Base-by-base conservation (phyloP, 1,284 basidiomycete genomes). In the Trametes versicolor region DNA sequence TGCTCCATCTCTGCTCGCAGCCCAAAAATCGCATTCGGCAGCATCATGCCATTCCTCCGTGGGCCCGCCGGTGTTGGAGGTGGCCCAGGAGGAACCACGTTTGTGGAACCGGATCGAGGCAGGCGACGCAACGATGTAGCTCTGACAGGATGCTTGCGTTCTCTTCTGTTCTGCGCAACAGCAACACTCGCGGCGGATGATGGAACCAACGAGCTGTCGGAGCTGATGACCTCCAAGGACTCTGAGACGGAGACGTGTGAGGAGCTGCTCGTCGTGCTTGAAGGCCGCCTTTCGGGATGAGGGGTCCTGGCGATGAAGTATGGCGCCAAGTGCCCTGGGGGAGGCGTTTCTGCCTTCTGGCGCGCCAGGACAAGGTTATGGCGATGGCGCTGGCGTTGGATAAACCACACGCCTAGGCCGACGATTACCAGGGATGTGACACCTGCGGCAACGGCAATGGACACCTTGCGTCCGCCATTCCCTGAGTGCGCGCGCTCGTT, bases 1-100 rank as follows among this genome's bases (percentile, higher is more conserved):
- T 74, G 72, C 66, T 73, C 71, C 36, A 75, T 72, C 63, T 75
- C 74, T 9, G 66, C 51, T 12, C 72, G 69, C 49, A 74, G 60
- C 7, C 66, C 68, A 4, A 63, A n/a, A 10, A 75, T 69, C 34
- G 72, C 73, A 15, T 23, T 45, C 21, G n/a, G 3, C 7, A 41
- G 41, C 12, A 23, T 15, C 27, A 8, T 23, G 10, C 21, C 13
- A n/a, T 17, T 27, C 19, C 29, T n/a, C 1, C 32, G 29, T 6
- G 13, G 48, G 9, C 12, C 25, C 2, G 17, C 15, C 3, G 45
- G 4, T 23, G 45, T 10, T 12, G 7, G 25, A 13, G 48, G 25
- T 6, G 25, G 15, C 4, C 41, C 41, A 43, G 41, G 15, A 43
- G 15, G 15, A 43, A 4, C 8, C 17, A 19, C 5, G 41, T n/a